Evolutionary conservation across 2,329 filamentous ascomycete species (phyloP).

Genomic region (Coleophoma crateriformis): DNA sequence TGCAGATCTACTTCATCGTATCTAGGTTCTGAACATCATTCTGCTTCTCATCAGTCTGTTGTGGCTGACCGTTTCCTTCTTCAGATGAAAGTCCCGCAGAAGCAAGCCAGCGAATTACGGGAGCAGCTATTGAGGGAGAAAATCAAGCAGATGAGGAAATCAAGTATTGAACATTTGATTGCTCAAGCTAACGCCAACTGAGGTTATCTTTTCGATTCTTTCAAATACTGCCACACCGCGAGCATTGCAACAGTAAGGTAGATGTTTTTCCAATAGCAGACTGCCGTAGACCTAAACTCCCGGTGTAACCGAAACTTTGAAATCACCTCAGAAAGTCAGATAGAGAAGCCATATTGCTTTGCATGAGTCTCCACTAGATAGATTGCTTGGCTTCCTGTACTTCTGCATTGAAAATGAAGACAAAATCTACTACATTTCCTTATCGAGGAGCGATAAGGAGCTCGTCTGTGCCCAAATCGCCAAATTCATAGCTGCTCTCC

Average conservation of each 20-base stretch:
- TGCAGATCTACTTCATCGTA: neutral
- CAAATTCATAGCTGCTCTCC: neutral
- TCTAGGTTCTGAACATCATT: neutral
- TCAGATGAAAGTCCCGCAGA: constrained; percentile 32
- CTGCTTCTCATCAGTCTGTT: constrained; percentile 11
- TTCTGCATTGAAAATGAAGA: too few relatives aligned
- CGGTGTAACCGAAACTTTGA: too few relatives aligned
- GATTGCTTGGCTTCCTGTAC: too few relatives aligned
- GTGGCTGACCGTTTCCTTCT: constrained; percentile 29
- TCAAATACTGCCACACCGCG: neutral
- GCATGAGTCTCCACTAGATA: too few relatives aligned
- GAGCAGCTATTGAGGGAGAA: constrained; percentile 47
- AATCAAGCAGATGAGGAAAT: constrained; percentile 51
- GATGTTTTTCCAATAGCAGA: too few relatives aligned
- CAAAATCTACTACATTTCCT: too few relatives aligned
- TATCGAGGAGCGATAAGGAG: too few relatives aligned
- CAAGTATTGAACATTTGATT: constrained; percentile 31
- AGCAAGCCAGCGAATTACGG: constrained; percentile 38
- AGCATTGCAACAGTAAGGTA: neutral
- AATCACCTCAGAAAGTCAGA: too few relatives aligned
- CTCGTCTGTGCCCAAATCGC: neutral
- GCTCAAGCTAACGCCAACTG: constrained; percentile 41
- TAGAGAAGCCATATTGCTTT: too few relatives aligned
- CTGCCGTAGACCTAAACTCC: too few relatives aligned
- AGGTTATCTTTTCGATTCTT: constrained; percentile 17